Percentiles rank a stretch among this genome's conserved stretches.
These are phyloP conservation scores for Raffaelea ambrosiae DNA, from an alignment of 2,329 filamentous ascomycete species.

Conservation along the genomic window DNA sequence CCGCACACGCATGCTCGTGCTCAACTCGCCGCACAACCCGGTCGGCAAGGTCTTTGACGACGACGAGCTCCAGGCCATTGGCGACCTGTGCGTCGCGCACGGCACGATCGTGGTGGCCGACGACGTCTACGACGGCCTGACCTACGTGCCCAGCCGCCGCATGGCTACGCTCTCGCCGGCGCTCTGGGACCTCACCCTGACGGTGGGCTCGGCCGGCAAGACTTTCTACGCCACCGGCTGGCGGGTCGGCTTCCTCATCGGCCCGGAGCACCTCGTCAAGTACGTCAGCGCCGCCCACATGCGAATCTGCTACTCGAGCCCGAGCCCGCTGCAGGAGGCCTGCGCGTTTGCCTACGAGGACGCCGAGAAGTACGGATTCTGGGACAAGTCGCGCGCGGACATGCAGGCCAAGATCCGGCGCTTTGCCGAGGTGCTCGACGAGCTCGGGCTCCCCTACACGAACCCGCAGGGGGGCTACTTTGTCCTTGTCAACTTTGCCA, in stretches of 20 bases:
- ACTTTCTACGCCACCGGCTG: conserved; percentile 98
- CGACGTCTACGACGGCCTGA: conserved; percentile 90
- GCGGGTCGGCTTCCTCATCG: conserved; percentile 92
- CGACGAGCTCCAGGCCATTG: conserved; percentile 75
- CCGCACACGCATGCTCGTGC: conserved; percentile 93
- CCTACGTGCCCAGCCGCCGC: conserved; percentile 89
- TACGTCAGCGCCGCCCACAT: conserved; percentile 91
- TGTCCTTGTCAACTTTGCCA: conserved; percentile 85
- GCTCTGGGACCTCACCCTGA: conserved; percentile 78
- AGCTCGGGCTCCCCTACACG: conserved; percentile 71
- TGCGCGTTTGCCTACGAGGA: conserved; percentile 89
- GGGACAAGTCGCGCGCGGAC: conserved; percentile 71
- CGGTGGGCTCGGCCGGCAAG: conserved; percentile 93
- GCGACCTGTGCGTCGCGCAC: conserved; percentile 81
- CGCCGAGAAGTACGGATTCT: conserved; percentile 78
- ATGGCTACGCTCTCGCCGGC: conserved; percentile 87
- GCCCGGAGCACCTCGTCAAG: conserved; percentile 78
- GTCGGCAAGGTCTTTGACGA: conserved; percentile 91
- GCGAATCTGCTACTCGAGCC: conserved; percentile 89
- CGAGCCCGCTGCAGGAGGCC: conserved; percentile 90
- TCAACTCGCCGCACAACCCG: conserved; percentile 84
- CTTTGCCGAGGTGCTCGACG: conserved; percentile 75
- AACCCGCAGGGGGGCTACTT: conserved; percentile 97
- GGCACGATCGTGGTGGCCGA: conserved; percentile 90
- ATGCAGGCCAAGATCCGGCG: conserved; percentile 84